Percentiles rank a stretch among this genome's conserved stretches.
Conservation (phyloP, 495 filamentous ascomycete genomes). For the Sordaria brevicollis region DNA sequence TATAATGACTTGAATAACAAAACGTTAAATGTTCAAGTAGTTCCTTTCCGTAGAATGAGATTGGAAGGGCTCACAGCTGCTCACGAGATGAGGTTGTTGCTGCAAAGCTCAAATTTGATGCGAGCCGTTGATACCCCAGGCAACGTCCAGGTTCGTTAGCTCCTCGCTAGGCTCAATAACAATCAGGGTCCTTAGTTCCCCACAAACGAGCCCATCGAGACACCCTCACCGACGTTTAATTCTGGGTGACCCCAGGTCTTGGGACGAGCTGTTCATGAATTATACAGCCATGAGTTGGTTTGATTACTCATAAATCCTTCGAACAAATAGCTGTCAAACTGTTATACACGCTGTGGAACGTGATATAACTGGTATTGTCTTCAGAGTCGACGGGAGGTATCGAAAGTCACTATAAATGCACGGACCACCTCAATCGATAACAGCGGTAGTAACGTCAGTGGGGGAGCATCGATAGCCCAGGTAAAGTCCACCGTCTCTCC, state of each 20-base stretch:
- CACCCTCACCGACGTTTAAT: not conserved
- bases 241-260: not conserved
- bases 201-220: not conserved
- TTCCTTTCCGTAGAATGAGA: not conserved
- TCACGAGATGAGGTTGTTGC: not conserved
- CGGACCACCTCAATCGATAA: not conserved
- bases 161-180: not conserved
- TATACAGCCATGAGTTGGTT: not conserved
- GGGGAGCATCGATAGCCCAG: not conserved
- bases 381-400: not conserved
- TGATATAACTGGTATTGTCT: not conserved
- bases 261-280: not conserved
- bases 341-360: not conserved
- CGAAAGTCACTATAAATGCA: not conserved
- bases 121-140: not conserved
- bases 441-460: not conserved
- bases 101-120: not conserved
- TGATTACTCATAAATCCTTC: not conserved
- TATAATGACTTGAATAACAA: not conserved
- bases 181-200: not conserved
- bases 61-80: not conserved
- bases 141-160: not conserved
- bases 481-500: not conserved
- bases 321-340: not conserved
- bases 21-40: not conserved